phyloP scores from a whole-genome alignment of 495 filamentous ascomycete species.

The Baudoinia panamericana region DNA sequence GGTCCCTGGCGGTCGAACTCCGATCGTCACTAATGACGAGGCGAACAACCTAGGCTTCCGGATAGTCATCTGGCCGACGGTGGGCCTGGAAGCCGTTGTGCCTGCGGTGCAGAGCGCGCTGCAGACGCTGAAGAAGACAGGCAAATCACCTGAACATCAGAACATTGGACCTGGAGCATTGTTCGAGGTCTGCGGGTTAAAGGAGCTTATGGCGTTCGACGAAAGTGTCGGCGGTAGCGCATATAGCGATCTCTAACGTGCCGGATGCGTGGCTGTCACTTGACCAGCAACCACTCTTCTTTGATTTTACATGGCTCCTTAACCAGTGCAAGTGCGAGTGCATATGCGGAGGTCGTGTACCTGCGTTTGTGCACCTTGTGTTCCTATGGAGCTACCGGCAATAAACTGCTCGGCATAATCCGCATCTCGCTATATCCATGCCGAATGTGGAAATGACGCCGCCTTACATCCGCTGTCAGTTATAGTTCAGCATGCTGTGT shows the following conservation, averaged over 20 bases:
- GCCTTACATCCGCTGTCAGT: too few relatives aligned
- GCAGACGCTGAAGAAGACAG: slow-evolving; percentile 22
- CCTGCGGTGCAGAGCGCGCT: slow-evolving; percentile 21
- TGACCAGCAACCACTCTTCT: too few relatives aligned
- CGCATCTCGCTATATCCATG: too few relatives aligned
- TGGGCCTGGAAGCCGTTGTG: slow-evolving; percentile 22
- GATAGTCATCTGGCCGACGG: slow-evolving; percentile 40
- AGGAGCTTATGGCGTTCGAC: slow-evolving; percentile 45
- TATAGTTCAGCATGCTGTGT: too few relatives aligned
- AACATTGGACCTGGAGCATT: slow-evolving; percentile 32
- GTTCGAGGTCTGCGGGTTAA: slow-evolving; percentile 47
- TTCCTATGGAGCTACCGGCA: too few relatives aligned
- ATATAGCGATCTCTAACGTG: slow-evolving; percentile 23
- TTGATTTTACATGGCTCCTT: too few relatives aligned
- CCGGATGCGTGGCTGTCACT: too few relatives aligned
- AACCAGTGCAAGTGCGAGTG: too few relatives aligned
- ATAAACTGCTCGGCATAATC: too few relatives aligned
- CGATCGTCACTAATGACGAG: slow-evolving; percentile 42
- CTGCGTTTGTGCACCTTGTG: too few relatives aligned
- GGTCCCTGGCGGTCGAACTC: slow-evolving; percentile 48
- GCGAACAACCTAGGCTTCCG: slow-evolving; percentile 48
- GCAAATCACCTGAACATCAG: slow-evolving; percentile 21
- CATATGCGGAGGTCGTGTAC: too few relatives aligned
- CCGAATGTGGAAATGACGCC: too few relatives aligned
- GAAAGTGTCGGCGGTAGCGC: slow-evolving; percentile 41